Evolutionary conservation across 2,329 filamentous ascomycete genomes (phyloP).

Genomic region (Xylariaceae sp.): DNA sequence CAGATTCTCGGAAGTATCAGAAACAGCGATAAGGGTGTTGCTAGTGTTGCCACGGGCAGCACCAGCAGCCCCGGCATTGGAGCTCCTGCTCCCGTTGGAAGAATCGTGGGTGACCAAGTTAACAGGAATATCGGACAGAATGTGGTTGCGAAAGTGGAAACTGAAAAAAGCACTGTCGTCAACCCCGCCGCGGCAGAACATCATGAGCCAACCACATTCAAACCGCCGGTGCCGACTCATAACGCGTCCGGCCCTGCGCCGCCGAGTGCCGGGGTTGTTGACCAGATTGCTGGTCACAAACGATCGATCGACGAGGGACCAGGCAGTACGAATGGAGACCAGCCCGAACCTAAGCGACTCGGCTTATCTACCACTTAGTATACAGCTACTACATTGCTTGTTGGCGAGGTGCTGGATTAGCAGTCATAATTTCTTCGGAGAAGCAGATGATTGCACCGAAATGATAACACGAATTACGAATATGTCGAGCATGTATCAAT

Average conservation of each 20-base stretch:
- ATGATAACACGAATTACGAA: conserved; percentile 19
- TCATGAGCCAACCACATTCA: conserved; percentile 6
- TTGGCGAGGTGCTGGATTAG: background rate
- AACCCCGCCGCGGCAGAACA: background rate
- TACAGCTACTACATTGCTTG: background rate
- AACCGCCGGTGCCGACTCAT: conserved; percentile 18
- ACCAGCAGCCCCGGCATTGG: background rate
- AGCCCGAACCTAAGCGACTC: conserved; percentile 28
- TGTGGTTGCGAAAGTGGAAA: conserved; percentile 1
- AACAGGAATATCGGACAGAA: background rate
- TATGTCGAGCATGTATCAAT: conserved; percentile 12
- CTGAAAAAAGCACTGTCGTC: conserved; percentile 3
- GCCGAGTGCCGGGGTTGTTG: conserved; percentile 29
- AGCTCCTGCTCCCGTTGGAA: background rate
- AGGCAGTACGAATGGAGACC: conserved; percentile 22
- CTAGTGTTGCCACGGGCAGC: background rate
- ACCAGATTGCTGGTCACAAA: conserved; percentile 29
- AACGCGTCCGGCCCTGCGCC: conserved; percentile 29
- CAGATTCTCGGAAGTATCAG: background rate
- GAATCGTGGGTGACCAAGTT: background rate
- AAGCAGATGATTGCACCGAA: background rate
- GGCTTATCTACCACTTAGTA: conserved; percentile 20
- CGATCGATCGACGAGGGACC: conserved; percentile 23
- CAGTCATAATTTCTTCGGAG: background rate
- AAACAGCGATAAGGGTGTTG: background rate